Conservation (phyloP, 208 protist species). For the Trypanosoma lewisi region DNA sequence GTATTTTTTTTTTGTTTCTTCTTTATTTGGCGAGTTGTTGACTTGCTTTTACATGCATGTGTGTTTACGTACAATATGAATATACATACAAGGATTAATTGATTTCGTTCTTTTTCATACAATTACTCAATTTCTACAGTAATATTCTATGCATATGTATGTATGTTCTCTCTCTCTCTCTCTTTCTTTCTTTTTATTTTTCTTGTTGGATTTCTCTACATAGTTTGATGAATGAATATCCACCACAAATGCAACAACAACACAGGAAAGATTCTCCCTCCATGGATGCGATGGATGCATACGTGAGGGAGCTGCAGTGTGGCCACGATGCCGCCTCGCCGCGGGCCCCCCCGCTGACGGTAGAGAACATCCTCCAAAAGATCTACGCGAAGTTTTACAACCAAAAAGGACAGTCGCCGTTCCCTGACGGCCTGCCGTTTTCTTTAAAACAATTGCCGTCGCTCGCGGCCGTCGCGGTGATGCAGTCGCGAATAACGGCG, state of each 20-base stretch:
- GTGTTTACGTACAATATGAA: too few relatives aligned
- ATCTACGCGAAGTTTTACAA: conserved; percentile 24
- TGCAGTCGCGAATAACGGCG: conserved; percentile 54
- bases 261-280: background rate
- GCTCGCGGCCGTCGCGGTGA: conserved; percentile 36
- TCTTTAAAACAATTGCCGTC: conserved; percentile 50
- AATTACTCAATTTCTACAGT: too few relatives aligned
- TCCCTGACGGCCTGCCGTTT: conserved; percentile 54
- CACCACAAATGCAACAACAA: background rate
- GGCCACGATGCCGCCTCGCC: conserved; percentile 2
- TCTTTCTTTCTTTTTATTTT: background rate
- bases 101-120: too few relatives aligned
- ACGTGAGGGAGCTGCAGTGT: conserved; percentile 25
- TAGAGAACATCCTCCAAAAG: conserved; percentile 27
- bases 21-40: too few relatives aligned
- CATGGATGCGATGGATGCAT: conserved; percentile 20
- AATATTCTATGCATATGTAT: too few relatives aligned
- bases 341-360: conserved; percentile 18
- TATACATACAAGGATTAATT: too few relatives aligned
- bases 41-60: too few relatives aligned
- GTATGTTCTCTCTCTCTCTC: too few relatives aligned
- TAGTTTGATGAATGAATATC: background rate
- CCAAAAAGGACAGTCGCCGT: conserved; percentile 10
- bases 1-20: too few relatives aligned
- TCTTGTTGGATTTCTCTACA: background rate